phyloP scores from a whole-genome alignment of 148 eudicot species.

The Rhododendron simsii region DNA sequence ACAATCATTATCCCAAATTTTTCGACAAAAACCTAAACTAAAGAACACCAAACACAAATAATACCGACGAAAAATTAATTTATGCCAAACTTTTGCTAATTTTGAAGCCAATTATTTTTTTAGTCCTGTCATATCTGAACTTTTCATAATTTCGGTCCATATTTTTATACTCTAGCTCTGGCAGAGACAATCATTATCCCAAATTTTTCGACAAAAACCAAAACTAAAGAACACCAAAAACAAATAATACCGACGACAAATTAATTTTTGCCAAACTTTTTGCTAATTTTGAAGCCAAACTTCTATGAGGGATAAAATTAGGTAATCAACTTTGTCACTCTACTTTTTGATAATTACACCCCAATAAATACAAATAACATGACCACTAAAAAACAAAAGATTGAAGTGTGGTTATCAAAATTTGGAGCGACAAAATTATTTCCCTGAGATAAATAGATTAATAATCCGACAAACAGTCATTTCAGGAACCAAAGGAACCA shows the following conservation, averaged over 20 bases:
- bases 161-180: background rate
- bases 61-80: background rate
- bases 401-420: no score
- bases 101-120: background rate
- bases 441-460: background rate
- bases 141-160: background rate
- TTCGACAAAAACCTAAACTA: background rate
- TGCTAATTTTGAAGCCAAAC: background rate
- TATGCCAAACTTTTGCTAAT: background rate
- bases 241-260: background rate
- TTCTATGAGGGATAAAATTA: background rate
- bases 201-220: background rate
- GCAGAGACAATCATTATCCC: background rate
- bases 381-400: no score
- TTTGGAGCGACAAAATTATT: no score
- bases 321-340: no score
- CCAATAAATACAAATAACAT: no score
- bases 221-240: background rate
- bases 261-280: background rate
- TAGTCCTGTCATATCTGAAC: background rate
- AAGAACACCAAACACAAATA: background rate
- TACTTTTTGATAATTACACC: no score
- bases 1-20: background rate
- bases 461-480: no score
- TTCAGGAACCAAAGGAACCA: no score